Evolutionary conservation across 352 stramenopile genomes (phyloP).

Genomic region (Globisporangium iwayamae): DNA sequence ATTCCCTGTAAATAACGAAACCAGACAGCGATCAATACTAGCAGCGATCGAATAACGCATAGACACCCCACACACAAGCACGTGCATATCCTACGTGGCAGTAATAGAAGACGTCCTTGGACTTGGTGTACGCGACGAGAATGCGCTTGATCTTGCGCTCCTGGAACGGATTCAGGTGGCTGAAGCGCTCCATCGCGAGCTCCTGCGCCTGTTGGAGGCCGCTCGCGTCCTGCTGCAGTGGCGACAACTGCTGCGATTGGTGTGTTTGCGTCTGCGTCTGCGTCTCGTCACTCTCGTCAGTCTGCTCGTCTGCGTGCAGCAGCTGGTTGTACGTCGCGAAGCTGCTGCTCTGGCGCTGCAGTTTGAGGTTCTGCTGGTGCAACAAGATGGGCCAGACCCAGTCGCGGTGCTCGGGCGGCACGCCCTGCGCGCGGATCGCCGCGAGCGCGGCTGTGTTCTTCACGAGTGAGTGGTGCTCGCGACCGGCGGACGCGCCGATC

Average conservation of each 20-base stretch:
- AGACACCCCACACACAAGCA: not conserved
- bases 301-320: slow-evolving; percentile 26
- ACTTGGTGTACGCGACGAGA: slow-evolving; percentile 71
- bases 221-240: slow-evolving; percentile 21
- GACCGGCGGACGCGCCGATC: slow-evolving; percentile 47
- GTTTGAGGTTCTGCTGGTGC: slow-evolving; percentile 56
- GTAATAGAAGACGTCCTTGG: slow-evolving; percentile 64
- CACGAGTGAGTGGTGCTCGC: slow-evolving; percentile 66
- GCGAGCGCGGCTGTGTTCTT: slow-evolving; percentile 41
- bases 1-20: slow-evolving; percentile 36
- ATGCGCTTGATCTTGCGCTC: slow-evolving; percentile 83
- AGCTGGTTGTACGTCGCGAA: slow-evolving; percentile 53
- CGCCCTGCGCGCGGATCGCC: slow-evolving; percentile 48
- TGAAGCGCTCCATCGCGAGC: slow-evolving; percentile 74
- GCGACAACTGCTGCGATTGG: not conserved
- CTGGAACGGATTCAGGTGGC: slow-evolving; percentile 77
- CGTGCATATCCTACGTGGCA: slow-evolving; percentile 38
- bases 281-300: slow-evolving; percentile 30
- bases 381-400: slow-evolving; percentile 78
- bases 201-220: slow-evolving; percentile 68
- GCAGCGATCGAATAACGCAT: not conserved
- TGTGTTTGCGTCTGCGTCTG: not conserved
- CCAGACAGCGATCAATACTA: no score
- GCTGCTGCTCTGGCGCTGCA: slow-evolving; percentile 48
- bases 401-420: slow-evolving; percentile 67